Conservation (phyloP, 768 basidiomycete genomes). For the Ramaria sp. region DNA sequence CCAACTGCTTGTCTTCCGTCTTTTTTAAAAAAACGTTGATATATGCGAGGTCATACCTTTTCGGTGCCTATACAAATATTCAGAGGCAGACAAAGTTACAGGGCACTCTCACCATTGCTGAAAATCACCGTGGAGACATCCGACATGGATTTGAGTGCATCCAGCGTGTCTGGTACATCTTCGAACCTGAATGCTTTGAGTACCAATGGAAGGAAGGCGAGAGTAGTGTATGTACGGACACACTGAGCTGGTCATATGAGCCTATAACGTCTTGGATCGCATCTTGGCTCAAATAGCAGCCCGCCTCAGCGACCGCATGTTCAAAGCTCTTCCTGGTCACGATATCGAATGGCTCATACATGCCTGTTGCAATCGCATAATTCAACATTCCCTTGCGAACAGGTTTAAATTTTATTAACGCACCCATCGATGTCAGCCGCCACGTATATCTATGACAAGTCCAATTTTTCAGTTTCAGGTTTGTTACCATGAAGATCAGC, state of each 20-base stretch:
- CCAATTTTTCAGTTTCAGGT: background rate
- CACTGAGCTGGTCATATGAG: constrained; percentile 14
- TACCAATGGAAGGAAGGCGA: background rate
- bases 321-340: constrained; percentile 17
- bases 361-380: constrained; percentile 10
- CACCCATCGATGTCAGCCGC: constrained; percentile 19
- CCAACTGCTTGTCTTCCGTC: background rate
- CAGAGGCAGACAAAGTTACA: background rate
- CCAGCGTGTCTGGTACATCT: constrained; percentile 15
- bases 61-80: constrained; percentile 8
- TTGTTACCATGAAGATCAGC: constrained; percentile 5
- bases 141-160: constrained; percentile 10
- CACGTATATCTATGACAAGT: constrained; percentile 19
- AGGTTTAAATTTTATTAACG: background rate
- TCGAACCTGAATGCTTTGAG: constrained; percentile 14
- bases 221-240: constrained; percentile 11
- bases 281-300: background rate
- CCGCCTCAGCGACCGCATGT: constrained; percentile 17
- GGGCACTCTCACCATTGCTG: constrained; percentile 18
- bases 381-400: background rate
- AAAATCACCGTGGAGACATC: constrained; percentile 17
- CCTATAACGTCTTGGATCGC: constrained; percentile 14
- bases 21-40: background rate
- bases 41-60: constrained; percentile 2
- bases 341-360: constrained; percentile 19